These are phyloP conservation scores for Acer saccharum DNA, from an alignment of 345 rosid species.

Conservation along the genomic window DNA sequence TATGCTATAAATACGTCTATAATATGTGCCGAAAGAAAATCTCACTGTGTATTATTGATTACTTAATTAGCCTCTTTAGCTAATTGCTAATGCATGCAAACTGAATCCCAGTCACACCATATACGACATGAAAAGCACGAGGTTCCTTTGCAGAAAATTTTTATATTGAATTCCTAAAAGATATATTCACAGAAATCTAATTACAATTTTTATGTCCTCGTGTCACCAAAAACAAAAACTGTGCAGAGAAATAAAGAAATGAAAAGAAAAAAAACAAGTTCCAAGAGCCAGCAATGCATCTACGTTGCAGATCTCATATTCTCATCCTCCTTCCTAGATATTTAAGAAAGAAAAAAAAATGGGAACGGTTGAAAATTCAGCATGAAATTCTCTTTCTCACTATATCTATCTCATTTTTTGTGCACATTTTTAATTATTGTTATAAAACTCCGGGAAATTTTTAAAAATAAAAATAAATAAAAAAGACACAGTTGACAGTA, in stretches of 20 bases:
- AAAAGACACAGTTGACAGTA: too few species aligned
- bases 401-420: not conserved
- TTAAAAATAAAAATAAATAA: not conserved
- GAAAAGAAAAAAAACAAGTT: not conserved
- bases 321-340: not conserved
- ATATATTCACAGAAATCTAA: conserved; percentile 25
- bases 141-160: not conserved
- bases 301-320: too few species aligned
- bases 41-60: too few species aligned
- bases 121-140: not conserved
- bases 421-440: not conserved
- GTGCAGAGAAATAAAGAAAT: conserved; percentile 10
- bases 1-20: too few species aligned
- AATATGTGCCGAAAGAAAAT: too few species aligned
- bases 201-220: conserved; percentile 31
- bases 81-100: not conserved
- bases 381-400: not conserved
- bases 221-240: not conserved
- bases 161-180: not conserved
- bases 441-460: not conserved
- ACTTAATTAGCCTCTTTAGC: not conserved
- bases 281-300: not conserved
- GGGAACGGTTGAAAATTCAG: not conserved
- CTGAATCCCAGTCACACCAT: not conserved
- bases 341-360: not conserved